These are phyloP conservation scores for Telopea speciosissima DNA, from an alignment of 177 flowering plant genomes.

Conservation along the genomic window DNA sequence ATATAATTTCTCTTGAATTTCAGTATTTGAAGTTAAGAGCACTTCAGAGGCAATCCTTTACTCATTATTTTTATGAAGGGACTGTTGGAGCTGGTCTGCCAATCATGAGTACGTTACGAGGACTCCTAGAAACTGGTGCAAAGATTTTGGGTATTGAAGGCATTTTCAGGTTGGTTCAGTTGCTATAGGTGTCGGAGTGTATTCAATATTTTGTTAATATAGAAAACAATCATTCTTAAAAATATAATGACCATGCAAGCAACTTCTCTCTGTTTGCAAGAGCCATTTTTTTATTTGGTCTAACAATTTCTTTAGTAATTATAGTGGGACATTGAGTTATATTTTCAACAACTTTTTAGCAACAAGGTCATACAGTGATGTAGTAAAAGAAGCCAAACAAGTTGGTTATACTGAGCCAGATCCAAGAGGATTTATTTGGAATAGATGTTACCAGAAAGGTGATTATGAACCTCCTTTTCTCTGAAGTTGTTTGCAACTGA, in stretches of 20 bases:
- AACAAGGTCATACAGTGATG: slow-evolving; percentile 61
- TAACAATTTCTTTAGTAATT: slow-evolving; percentile 10
- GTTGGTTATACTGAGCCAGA: slow-evolving; percentile 97
- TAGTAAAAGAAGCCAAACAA: slow-evolving; percentile 82
- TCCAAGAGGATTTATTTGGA: slow-evolving; percentile 99
- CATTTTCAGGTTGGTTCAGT: slow-evolving; percentile 68
- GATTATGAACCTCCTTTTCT: background rate
- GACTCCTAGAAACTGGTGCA: slow-evolving; percentile 95
- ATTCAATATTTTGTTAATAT: too few species aligned
- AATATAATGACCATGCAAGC: too few species aligned
- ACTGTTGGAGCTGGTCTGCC: slow-evolving; percentile 99
- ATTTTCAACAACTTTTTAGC: slow-evolving; percentile 82
- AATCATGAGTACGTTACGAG: slow-evolving; percentile 83
- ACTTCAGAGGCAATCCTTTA: slow-evolving; percentile 88
- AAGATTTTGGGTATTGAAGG: slow-evolving; percentile 87
- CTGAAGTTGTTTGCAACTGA: background rate
- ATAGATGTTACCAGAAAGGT: slow-evolving; percentile 97
- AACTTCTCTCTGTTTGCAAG: too few species aligned
- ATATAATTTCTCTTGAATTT: slow-evolving; percentile 1
- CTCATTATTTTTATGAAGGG: slow-evolving; percentile 98
- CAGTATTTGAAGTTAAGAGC: slow-evolving; percentile 90
- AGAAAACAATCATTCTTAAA: too few species aligned
- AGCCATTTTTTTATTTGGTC: background rate
- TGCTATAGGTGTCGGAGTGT: background rate
- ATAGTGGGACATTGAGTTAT: slow-evolving; percentile 97